These are phyloP conservation scores for Macroventuria anomochaeta DNA, from an alignment of 2,329 filamentous ascomycete genomes.

Conservation along the genomic window DNA sequence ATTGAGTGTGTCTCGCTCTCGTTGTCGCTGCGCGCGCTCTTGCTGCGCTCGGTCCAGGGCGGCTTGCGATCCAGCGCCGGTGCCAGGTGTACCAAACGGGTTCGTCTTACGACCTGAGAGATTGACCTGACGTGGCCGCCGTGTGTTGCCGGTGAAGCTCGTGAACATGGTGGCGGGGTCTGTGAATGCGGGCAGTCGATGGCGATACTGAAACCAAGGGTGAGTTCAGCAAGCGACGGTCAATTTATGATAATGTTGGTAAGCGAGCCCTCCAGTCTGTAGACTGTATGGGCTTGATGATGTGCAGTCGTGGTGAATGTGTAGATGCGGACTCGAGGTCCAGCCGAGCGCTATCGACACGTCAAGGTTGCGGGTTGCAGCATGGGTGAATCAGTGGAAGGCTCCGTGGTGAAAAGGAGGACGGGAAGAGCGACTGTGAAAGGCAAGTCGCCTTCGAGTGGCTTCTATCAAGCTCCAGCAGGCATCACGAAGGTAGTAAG, in stretches of 20 bases:
- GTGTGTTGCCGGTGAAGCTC: slow-evolving; percentile 86
- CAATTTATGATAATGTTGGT: background rate
- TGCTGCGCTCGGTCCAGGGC: slow-evolving; percentile 86
- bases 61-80: slow-evolving; percentile 70
- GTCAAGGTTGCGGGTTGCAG: slow-evolving; percentile 5
- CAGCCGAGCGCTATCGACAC: slow-evolving; percentile 11
- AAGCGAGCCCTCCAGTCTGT: slow-evolving; percentile 13
- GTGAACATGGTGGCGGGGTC: slow-evolving; percentile 73
- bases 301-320: background rate
- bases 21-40: slow-evolving; percentile 79
- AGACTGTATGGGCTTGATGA: slow-evolving; percentile 13
- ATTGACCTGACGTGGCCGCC: slow-evolving; percentile 89
- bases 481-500: slow-evolving; percentile 12
- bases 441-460: slow-evolving; percentile 19
- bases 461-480: slow-evolving; percentile 26
- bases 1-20: slow-evolving; percentile 77
- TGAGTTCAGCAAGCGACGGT: no score
- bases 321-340: slow-evolving; percentile 8
- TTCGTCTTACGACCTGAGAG: slow-evolving; percentile 84
- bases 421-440: slow-evolving; percentile 5
- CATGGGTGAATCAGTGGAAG: background rate
- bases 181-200: background rate
- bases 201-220: background rate
- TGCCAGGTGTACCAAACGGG: slow-evolving; percentile 74
- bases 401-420: background rate